Evolutionary conservation across 2,329 filamentous ascomycete species (phyloP).

Genomic region (Phialophora chinensis): DNA sequence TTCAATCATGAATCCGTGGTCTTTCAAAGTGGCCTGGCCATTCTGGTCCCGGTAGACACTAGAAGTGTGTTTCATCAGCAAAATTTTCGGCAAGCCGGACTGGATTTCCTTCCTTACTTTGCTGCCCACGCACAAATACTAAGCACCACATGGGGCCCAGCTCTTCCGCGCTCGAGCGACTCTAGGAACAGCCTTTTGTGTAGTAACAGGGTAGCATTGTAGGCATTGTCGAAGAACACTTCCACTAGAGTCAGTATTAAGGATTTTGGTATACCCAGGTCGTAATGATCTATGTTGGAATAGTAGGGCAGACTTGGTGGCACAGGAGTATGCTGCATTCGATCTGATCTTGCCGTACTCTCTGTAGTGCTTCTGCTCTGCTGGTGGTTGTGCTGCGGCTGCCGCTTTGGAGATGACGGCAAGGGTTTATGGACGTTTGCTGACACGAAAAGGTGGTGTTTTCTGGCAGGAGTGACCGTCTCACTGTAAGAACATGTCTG

Average conservation of each 20-base stretch:
- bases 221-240: constrained; percentile 25
- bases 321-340: background rate
- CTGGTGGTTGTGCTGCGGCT: background rate
- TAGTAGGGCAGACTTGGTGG: background rate
- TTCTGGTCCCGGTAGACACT: constrained; percentile 28
- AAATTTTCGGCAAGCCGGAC: background rate
- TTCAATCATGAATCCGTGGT: constrained; percentile 30
- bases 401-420: background rate
- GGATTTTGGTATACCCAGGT: constrained; percentile 23
- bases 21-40: constrained; percentile 20
- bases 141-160: constrained; percentile 19
- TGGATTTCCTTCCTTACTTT: constrained; percentile 19
- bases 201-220: constrained; percentile 25
- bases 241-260: constrained; percentile 25
- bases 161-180: constrained; percentile 14
- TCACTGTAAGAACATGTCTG: constrained; percentile 5
- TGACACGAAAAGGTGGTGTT: constrained; percentile 1
- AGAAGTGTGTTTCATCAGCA: constrained; percentile 1
- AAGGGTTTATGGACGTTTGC: background rate
- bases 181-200: constrained; percentile 23
- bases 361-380: no score
- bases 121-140: constrained; percentile 30
- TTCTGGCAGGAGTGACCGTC: background rate
- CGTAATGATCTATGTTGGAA: constrained; percentile 1
- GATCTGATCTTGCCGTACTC: background rate